Percentiles rank a stretch among this genome's conserved stretches.
Conservation (phyloP, 768 basidiomycete genomes). For the Suillus fuscotomentosus region DNA sequence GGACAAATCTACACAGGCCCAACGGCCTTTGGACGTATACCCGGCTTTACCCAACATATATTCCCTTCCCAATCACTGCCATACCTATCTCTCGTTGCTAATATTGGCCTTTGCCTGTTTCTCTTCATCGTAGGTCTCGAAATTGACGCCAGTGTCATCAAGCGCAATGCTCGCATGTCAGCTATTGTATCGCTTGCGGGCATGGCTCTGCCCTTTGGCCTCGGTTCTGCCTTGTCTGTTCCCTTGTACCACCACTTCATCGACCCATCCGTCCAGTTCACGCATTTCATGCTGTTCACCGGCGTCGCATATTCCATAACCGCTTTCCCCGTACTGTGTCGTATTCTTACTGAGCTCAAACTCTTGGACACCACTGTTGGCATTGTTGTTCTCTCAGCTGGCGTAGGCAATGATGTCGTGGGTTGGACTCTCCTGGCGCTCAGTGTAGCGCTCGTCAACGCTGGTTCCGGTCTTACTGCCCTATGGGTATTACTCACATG, state of each 20-base stretch:
- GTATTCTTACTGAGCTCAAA: slow-evolving; percentile 89
- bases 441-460: slow-evolving; percentile 90
- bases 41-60: slow-evolving; percentile 82
- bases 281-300: slow-evolving; percentile 92
- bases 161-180: slow-evolving; percentile 69
- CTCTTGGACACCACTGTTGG: slow-evolving; percentile 91
- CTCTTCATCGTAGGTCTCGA: slow-evolving; percentile 93
- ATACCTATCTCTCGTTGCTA: slow-evolving; percentile 83
- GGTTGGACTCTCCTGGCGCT: slow-evolving; percentile 90
- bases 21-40: slow-evolving; percentile 76
- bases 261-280: slow-evolving; percentile 64
- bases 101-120: slow-evolving; percentile 85
- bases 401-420: slow-evolving; percentile 85
- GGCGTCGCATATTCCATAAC: slow-evolving; percentile 91
- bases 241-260: slow-evolving; percentile 69
- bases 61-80: slow-evolving; percentile 74
- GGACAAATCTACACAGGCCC: slow-evolving; percentile 24
- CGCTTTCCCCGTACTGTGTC: slow-evolving; percentile 82
- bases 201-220: slow-evolving; percentile 83
- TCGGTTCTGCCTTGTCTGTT: slow-evolving; percentile 73
- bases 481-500: slow-evolving; percentile 82
- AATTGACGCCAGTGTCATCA: slow-evolving; percentile 80
- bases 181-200: slow-evolving; percentile 75
- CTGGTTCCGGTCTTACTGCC: slow-evolving; percentile 77
- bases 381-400: slow-evolving; percentile 89